A percentile compares a stretch with the other conserved stretches of the same genome.
Conservation (phyloP, 805 yeast genomes). For the Starmerella khaoyaiensis region DNA sequence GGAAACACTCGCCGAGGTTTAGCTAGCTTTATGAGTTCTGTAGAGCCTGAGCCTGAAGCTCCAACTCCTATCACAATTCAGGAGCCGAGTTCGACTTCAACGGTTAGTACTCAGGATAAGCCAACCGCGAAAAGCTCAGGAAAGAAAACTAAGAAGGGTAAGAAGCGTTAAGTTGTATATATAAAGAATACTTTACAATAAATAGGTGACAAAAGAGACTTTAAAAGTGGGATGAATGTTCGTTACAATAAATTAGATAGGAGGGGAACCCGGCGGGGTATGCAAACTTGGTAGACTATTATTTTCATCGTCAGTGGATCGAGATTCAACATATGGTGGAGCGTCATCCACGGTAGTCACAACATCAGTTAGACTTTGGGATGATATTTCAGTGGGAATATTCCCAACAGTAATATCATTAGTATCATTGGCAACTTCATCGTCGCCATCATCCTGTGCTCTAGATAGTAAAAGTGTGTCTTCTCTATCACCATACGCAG, state of each 20-base stretch:
- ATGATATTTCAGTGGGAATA: neutral
- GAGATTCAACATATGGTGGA: conserved; percentile 16
- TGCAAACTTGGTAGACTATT: conserved; percentile 1
- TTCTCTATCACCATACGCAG: conserved; percentile 70
- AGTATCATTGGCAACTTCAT: neutral
- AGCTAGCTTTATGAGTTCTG: conserved; percentile 25
- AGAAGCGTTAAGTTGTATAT: too few species aligned
- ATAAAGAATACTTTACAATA: too few species aligned
- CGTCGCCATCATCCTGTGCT: conserved; percentile 4
- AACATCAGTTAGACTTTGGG: neutral
- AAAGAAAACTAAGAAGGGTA: conserved; percentile 1
- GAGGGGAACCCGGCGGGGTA: conserved; percentile 18
- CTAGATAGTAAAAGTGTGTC: conserved; percentile 52
- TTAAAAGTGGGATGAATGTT: too few species aligned
- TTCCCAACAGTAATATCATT: neutral
- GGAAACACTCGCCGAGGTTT: conserved; percentile 21
- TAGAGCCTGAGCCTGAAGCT: conserved; percentile 19
- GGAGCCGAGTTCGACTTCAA: too few species aligned
- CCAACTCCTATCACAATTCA: too few species aligned
- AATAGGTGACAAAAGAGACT: too few species aligned
- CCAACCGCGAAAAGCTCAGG: neutral
- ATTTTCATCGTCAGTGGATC: conserved; percentile 15
- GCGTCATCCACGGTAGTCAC: conserved; percentile 3
- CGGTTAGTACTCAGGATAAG: too few species aligned
- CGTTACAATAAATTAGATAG: too few species aligned